phyloP scores from a whole-genome alignment of 2,329 filamentous ascomycete genomes.

The Xylaria sp. region DNA sequence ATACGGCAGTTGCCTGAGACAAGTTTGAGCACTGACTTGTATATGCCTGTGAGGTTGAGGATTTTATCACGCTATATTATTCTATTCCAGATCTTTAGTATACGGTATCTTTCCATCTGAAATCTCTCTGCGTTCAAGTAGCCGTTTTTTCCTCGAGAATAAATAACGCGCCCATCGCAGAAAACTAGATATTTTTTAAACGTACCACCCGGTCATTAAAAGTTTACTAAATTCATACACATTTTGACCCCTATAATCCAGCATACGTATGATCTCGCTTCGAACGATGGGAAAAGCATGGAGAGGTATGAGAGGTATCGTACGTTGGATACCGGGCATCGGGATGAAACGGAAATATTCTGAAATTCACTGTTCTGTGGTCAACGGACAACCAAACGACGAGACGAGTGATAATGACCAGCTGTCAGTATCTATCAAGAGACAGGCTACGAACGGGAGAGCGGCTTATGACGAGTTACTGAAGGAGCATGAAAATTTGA shows the following conservation, averaged over 20 bases:
- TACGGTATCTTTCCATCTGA: neutral
- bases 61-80: neutral
- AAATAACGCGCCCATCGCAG: neutral
- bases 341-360: neutral
- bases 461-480: neutral
- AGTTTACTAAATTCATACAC: no score
- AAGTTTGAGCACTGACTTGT: no score
- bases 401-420: slow-evolving; percentile 9
- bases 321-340: neutral
- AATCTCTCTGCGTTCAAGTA: neutral
- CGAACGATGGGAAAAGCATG: no score
- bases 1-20: no score
- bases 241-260: no score
- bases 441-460: neutral
- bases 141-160: neutral
- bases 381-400: neutral
- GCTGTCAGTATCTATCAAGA: slow-evolving; percentile 25
- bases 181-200: no score
- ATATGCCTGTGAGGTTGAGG: no score
- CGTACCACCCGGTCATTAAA: no score
- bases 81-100: neutral
- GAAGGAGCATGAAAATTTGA: neutral
- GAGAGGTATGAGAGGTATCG: no score
- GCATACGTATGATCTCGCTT: no score
- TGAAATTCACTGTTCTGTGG: neutral